Conservation (phyloP, 331 rosid species). For the Spiraea crenata region DNA sequence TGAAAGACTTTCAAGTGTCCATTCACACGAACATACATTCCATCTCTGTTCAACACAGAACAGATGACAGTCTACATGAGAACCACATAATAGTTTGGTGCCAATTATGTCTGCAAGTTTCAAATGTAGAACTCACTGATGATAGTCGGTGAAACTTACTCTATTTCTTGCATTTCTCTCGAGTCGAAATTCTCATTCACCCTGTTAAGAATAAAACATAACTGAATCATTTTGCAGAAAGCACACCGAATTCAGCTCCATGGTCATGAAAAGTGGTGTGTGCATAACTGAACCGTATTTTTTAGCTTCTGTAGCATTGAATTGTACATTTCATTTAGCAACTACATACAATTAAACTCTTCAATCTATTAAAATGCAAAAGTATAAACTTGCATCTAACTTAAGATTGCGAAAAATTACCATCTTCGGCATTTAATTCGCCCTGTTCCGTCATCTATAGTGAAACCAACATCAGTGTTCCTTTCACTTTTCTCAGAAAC, state of each 20-base stretch:
- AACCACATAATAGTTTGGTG: background rate
- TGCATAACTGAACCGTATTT: background rate
- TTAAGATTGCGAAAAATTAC: conserved; percentile 27
- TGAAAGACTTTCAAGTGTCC: conserved; percentile 85
- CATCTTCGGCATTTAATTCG: conserved; percentile 81
- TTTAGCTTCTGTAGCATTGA: background rate
- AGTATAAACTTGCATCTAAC: background rate
- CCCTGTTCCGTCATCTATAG: conserved; percentile 90
- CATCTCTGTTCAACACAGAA: conserved; percentile 48
- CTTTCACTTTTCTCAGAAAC: conserved; percentile 71
- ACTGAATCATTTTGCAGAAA: conserved; percentile 9
- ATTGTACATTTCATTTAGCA: background rate
- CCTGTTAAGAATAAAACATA: conserved; percentile 41
- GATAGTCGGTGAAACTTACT: conserved; percentile 23
- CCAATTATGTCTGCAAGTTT: background rate
- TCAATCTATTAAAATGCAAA: background rate
- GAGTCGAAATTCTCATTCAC: conserved; percentile 71
- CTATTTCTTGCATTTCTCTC: conserved; percentile 63
- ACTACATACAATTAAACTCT: background rate
- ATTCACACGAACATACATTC: conserved; percentile 73
- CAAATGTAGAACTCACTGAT: background rate
- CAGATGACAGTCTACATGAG: conserved; percentile 18
- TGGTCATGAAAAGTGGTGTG: background rate
- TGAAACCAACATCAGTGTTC: conserved; percentile 64
- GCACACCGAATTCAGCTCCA: background rate